A percentile compares a stretch with the other conserved stretches of the same genome.
Conservation (phyloP, 129 eudicot genomes). For the Apium graveolens region DNA sequence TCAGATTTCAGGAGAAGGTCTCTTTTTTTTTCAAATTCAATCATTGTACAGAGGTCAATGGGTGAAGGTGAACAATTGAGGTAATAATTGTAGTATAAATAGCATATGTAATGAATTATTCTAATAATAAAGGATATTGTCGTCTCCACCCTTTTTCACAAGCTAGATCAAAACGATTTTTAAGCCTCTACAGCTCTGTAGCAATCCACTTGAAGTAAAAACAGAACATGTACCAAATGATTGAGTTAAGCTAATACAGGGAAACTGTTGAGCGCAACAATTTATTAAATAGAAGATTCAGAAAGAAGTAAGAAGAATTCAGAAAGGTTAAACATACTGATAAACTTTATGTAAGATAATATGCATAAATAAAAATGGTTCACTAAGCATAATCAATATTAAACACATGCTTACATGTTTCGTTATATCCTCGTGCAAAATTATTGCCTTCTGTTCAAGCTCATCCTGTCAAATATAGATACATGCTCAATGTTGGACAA, state of each 20-base stretch:
- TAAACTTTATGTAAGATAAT: background rate
- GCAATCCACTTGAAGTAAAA: conserved; percentile 36
- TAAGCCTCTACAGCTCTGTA: conserved; percentile 43
- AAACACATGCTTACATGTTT: conserved; percentile 38
- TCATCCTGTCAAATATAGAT: conserved; percentile 38
- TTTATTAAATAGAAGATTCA: background rate
- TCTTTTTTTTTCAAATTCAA: conserved; percentile 39
- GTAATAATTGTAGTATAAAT: background rate
- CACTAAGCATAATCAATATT: background rate
- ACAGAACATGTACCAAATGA: background rate
- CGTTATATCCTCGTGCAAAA: conserved; percentile 54
- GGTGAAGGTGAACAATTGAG: conserved; percentile 37
- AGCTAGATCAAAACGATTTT: conserved; percentile 56
- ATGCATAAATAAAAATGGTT: background rate
- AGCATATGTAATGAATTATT: background rate
- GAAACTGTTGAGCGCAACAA: background rate
- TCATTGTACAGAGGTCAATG: conserved; percentile 26
- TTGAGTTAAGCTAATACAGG: background rate
- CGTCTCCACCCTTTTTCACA: conserved; percentile 75
- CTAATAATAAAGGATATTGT: background rate
- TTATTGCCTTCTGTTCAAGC: conserved; percentile 59
- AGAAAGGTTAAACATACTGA: background rate
- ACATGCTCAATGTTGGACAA: background rate
- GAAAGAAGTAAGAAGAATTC: background rate
- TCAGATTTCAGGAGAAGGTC: conserved; percentile 27